Evolutionary conservation across 345 rosid genomes (phyloP).

Genomic region (Citrus inodora): DNA sequence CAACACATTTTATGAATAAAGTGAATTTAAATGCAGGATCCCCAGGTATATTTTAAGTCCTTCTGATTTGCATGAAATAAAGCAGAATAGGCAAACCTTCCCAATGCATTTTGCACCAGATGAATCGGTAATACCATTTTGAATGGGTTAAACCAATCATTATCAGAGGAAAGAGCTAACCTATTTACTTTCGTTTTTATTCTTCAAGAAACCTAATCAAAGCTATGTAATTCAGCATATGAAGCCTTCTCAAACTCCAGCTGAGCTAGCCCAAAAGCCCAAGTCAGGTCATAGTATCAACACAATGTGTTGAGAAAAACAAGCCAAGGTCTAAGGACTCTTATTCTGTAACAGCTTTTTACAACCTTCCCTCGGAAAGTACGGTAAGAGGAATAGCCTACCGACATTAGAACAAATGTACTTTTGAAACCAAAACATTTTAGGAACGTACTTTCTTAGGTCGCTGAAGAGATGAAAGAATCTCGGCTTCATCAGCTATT

Average conservation of each 20-base stretch:
- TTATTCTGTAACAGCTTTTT: too few relatives aligned
- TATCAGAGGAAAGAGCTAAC: not conserved
- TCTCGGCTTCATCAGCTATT: constrained; percentile 94
- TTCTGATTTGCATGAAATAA: not conserved
- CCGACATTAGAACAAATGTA: not conserved
- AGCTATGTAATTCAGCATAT: not conserved
- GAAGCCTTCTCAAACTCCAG: not conserved
- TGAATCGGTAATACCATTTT: not conserved
- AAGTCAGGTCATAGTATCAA: not conserved
- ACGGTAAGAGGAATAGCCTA: too few relatives aligned
- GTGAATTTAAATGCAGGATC: not conserved
- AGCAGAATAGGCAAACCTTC: not conserved
- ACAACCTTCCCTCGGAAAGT: too few relatives aligned
- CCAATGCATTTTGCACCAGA: not conserved
- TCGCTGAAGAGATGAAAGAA: constrained; percentile 94
- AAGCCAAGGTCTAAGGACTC: not conserved
- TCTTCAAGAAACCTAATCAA: not conserved
- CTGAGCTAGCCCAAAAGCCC: not conserved
- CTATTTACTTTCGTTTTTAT: not conserved
- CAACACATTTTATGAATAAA: not conserved
- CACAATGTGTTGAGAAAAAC: not conserved
- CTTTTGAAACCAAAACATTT: not conserved
- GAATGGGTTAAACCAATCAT: not conserved
- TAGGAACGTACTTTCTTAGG: constrained; percentile 70
- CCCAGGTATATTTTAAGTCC: not conserved